Percentiles rank a stretch among this genome's conserved stretches.
These are phyloP conservation scores for Penicillium atrosanguineum DNA, from an alignment of 495 filamentous ascomycete genomes.

Conservation along the genomic window DNA sequence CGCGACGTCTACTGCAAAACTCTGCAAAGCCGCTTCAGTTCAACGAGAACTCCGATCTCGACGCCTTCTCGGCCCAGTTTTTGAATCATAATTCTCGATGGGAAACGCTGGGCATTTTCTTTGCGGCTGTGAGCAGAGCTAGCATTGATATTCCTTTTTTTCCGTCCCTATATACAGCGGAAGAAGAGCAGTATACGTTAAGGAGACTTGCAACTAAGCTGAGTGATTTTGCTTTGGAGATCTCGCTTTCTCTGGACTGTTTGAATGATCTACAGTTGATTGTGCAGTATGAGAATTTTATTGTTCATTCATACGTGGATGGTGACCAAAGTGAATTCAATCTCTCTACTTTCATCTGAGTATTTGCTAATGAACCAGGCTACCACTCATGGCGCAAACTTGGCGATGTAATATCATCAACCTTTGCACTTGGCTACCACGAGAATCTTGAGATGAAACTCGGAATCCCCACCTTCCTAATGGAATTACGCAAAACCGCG, in stretches of 20 bases:
- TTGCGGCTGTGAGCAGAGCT: constrained; percentile 36
- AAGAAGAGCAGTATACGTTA: constrained; percentile 26
- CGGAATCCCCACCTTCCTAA: constrained; percentile 32
- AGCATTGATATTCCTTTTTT: constrained; percentile 35
- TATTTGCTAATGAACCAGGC: constrained; percentile 21
- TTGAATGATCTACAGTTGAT: constrained; percentile 45
- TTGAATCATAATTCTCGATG: constrained; percentile 35
- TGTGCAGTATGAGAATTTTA: constrained; percentile 46
- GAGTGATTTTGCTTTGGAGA: constrained; percentile 34
- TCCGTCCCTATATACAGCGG: constrained; percentile 28
- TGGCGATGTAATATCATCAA: constrained; percentile 41
- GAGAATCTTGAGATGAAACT: constrained; percentile 34
- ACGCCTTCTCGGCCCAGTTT: constrained; percentile 33
- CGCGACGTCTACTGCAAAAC: constrained; percentile 32
- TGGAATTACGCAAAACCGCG: constrained; percentile 34
- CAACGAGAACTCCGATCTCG: constrained; percentile 18
- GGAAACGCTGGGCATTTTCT: constrained; percentile 43
- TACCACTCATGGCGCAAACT: constrained; percentile 45
- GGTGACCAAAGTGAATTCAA: constrained; percentile 41
- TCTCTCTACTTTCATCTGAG: neutral
- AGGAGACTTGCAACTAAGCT: constrained; percentile 28
- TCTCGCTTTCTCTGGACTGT: constrained; percentile 40
- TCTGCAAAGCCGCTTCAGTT: constrained; percentile 30
- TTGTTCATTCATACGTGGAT: constrained; percentile 43
- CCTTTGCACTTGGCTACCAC: constrained; percentile 44